Base-by-base conservation (phyloP, 805 yeast genomes). In the Ogataea allantospora region DNA sequence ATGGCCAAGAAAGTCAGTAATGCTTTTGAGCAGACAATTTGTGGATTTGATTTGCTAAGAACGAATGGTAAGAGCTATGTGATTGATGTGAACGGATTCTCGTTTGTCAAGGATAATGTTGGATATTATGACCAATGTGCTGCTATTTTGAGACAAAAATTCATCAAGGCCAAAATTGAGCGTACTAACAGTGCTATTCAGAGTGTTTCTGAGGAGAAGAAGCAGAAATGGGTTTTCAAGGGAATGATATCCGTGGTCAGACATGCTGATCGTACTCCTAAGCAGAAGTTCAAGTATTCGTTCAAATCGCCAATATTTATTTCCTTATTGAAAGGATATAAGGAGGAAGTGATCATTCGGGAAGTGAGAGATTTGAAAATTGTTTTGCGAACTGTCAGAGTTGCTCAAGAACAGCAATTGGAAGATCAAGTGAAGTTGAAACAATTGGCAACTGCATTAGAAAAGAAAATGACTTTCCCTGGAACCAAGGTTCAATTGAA, bases 191-290 rank as follows among this genome's bases (percentile, higher is more conserved):
- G 58, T 60, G 36, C 65, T 62, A 35, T 65, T 64, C 48, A 57
- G 58, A 40, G 58, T 53, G 30, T 45, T 63, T 62, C 42, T 38
- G 79, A 76, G 46, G 83, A 78, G 44, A 78, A 78, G 62, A 75
- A 77, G 47, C 96, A 91, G 58, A 91, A 91, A 64, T 93, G 99
- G 99, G 87, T 86, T 5, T 83, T 93, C 63, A 93, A 93, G 62
- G 97, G 97, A 12, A 68, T 86, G 65, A 95, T 93, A 8, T 74
- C 84, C 12, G 95, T 91, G 19, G 83, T 93, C 38, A 78, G 99
- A 51, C 99, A 93, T 63, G 99, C 98, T 6, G 99, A 93, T 60
- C 77, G 99, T 59, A 93, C 99, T 0, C 99, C 99, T 11, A 93
- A 93, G 61, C 99, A 93, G 66, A 93, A 93, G 61, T 87, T 93